Conservation (phyloP, 352 stramenopile genomes). For the Phytopythium cucurbitacearum region DNA sequence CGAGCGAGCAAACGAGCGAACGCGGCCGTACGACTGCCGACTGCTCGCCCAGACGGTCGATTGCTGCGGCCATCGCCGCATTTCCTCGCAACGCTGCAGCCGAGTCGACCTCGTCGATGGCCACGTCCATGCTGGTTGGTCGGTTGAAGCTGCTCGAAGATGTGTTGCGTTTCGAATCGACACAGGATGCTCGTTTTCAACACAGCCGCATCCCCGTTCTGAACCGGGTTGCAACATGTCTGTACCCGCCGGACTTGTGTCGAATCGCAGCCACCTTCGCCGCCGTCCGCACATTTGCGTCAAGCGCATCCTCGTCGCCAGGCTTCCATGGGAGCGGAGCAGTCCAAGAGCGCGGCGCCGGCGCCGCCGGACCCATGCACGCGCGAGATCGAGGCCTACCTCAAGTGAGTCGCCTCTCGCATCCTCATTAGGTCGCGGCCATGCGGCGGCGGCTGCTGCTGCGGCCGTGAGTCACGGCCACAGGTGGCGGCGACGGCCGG, state of each 20-base stretch:
- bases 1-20: too few relatives aligned
- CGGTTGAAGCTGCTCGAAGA: too few relatives aligned
- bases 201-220: too few relatives aligned
- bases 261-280: too few relatives aligned
- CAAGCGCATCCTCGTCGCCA: too few relatives aligned
- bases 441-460: slow-evolving; percentile 8
- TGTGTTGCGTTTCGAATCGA: too few relatives aligned
- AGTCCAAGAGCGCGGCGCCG: slow-evolving; percentile 35
- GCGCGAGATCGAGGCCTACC: slow-evolving; percentile 59
- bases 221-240: too few relatives aligned
- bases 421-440: too few relatives aligned
- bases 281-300: too few relatives aligned
- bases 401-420: slow-evolving; percentile 39
- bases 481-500: too few relatives aligned
- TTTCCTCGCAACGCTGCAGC: slow-evolving; percentile 16
- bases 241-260: too few relatives aligned
- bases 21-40: slow-evolving; percentile 35
- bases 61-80: slow-evolving; percentile 10
- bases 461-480: not conserved
- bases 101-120: slow-evolving; percentile 19
- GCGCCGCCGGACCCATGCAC: slow-evolving; percentile 41
- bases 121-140: not conserved
- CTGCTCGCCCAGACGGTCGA: slow-evolving; percentile 39
- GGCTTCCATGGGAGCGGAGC: slow-evolving; percentile 48
- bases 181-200: too few relatives aligned